Base-by-base conservation (phyloP, 192 early-diverging fungal species). In the Haplosporangium gracile region DNA sequence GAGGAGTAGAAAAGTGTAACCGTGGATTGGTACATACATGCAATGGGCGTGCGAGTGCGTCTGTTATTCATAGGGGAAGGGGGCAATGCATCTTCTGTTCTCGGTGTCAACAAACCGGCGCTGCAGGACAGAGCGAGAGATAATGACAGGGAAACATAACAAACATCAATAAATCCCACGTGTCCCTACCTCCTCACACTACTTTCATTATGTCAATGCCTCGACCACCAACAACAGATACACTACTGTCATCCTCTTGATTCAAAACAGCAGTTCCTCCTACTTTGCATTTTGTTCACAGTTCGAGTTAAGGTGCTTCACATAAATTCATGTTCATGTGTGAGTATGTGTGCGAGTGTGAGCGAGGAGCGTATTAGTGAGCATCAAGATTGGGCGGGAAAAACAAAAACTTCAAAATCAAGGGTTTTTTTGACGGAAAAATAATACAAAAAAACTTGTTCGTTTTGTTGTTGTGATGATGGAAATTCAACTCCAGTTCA, bases 301-400 rank as follows among this genome's bases (percentile, higher is more conserved):
- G 24, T 10, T 26, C 55, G 10, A 9, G 55, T 26, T 24, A 0
- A 26, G 10, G 9, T 57, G 55, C 24, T 2, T 2, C n/a, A 26
- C 24, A 24, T 57, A 24, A 24, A 26, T 24, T 10, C 55, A 26
- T 57, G 24, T 57, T n/a, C 55, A 57, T 57, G 55, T 57, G 22
- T 57, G 22, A 55, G 22, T 26, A 57, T 7, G 55, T 10, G 55
- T 55, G 22, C 4, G 51, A 55, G 51, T 24, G 22, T 57, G 22
- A 57, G 55, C 55, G 22, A 8, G 10, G 7, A 57, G 55, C 4
- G 5, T 57, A 10, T 11, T 8, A 57, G 24, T 57, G 55, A 57
- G 55, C 55, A 57, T 57, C n/a, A 24, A 57, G 55, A 57, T 57
- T 57, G 55, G 55, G 55, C 55, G 55, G 55, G 55, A 57, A 57